Evolutionary conservation across 2,329 filamentous ascomycete genomes (phyloP), one percentile per base, ranked within the genome.

Genomic region (Esteya vermicola): DNA sequence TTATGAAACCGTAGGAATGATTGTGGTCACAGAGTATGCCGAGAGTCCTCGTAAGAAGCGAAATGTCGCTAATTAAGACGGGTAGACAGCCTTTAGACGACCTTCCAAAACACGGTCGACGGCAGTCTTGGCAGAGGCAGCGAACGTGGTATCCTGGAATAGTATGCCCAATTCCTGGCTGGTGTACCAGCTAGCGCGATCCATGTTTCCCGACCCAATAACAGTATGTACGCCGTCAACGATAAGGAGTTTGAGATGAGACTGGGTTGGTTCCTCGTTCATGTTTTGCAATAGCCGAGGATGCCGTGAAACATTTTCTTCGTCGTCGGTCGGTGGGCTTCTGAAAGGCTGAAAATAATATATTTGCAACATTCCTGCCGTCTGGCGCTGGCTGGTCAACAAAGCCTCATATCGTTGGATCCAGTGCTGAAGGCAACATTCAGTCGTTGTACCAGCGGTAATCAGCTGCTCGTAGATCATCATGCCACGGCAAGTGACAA

Each of bases 101-200:
- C 51, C 56, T 1, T 54, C 47, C 22, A 65, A 45, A 5, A 54
- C 55, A n/a, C 47, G 43, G 4, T 53, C 48, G 25, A 63, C 54
- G 2, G 51, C 50, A 1, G 48, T 43, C 38, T 50, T 52, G 20
- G 65, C 48, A 4, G 41, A 38, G 1, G 33, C 43, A 4, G 57
- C 59, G 33, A 67, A 52, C 0, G 48, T 48, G 2, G 31, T 39
- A 25, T 56, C 59, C 33, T 68, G 59, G 40, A 76, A 68, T 31
- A 76, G 51, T 23, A 91, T 63, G 1, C 84, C 84, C 19, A 91
- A 61, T 58, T 93, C 85, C 57, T 91, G 85, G 55, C 81, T 88
- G 6, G 85, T 91, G 57, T 75, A 88, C 81, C 82, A 91, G 53
- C 81, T 88, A 8, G 85, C 83, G 1, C 84, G 71, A 58, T 93